Evolutionary conservation across 1,139 yeast species (phyloP).

Genomic region (Diutina siamensis): DNA sequence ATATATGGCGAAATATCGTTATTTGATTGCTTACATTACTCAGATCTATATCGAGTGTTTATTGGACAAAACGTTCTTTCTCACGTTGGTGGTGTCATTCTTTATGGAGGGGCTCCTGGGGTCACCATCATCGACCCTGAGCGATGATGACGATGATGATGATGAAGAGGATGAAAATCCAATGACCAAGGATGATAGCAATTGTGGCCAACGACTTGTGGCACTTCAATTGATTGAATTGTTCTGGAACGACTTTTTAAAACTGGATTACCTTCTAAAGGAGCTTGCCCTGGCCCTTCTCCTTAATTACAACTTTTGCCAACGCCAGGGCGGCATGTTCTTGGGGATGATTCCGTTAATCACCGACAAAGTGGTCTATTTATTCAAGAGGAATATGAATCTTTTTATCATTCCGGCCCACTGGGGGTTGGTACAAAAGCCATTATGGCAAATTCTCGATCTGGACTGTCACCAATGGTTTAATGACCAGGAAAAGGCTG

Average conservation of each 20-base stretch:
- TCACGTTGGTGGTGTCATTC: slow-evolving; percentile 50
- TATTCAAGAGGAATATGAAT: slow-evolving; percentile 53
- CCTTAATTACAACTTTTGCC: slow-evolving; percentile 27
- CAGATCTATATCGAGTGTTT: slow-evolving; percentile 59
- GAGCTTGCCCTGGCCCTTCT: slow-evolving; percentile 48
- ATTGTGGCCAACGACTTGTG: slow-evolving; percentile 22
- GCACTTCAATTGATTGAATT: slow-evolving; percentile 48
- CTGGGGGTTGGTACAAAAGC: slow-evolving; percentile 53
- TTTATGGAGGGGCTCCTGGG: slow-evolving; percentile 34
- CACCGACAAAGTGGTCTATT: slow-evolving; percentile 25
- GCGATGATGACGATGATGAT: slow-evolving; percentile 9
- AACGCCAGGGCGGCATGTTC: slow-evolving; percentile 12
- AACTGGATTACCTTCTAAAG: slow-evolving; percentile 43
- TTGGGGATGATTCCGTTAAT: slow-evolving; percentile 13
- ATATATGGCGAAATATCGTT: slow-evolving; percentile 46
- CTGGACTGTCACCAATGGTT: slow-evolving; percentile 22
- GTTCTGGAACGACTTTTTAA: slow-evolving; percentile 61
- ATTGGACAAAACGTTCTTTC: slow-evolving; percentile 48
- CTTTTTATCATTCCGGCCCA: slow-evolving; percentile 66
- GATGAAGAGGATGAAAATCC: slow-evolving; percentile 14
- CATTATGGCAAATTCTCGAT: slow-evolving; percentile 21
- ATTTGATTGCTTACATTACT: slow-evolving; percentile 47
- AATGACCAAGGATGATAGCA: slow-evolving; percentile 14
- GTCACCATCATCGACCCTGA: slow-evolving; percentile 5
- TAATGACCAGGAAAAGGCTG: slow-evolving; percentile 18